Evolutionary conservation across 1,284 basidiomycete genomes (phyloP), one percentile per base, ranked within the genome.

Genomic region (Cutaneotrichosporon sp.): DNA sequence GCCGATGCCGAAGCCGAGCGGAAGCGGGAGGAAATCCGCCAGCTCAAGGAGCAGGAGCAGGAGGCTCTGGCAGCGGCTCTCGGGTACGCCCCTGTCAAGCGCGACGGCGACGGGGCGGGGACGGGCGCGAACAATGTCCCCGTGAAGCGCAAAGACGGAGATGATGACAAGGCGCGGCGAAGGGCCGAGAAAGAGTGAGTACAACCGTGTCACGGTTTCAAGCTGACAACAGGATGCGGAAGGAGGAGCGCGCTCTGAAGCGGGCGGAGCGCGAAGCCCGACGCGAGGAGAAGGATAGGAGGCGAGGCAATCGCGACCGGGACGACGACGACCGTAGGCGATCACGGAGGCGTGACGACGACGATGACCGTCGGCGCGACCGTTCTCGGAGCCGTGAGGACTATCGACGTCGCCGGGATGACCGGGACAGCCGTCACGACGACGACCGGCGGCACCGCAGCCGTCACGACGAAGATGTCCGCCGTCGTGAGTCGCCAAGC

Each of bases 1-100:
- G 76, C 72, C 11, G 86, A 86, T 58, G 66, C 59, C 9, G 68
- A 59, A 13, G 71, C 65, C 2, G 60, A 62, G 7, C 43, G 64
- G 18, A 64, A 67, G 18, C 59, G 60, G 24, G 73, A 89, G 65
- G 92, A 95, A 80, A 87, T 95, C 43, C 81, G 84, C 63, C 86
- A 84, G 70, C 77, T 95, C 61, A 95, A 95, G 77, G 89, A 92
- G 72, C 84, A 87, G 20, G 92, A 95, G 74, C 90, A 89, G 43
- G 91, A 95, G 60, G 92, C 92, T 0, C 80, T 95, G 58, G 82
- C 89, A 24, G 85, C 87, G 33, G 91, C 90, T 49, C 78, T 95
- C 86, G 91, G 77, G 49, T 74, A 72, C 56, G 68, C 68, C n/a
- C 74, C 74, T 7, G 57, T 57, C 7, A 68, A 65, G 42, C 67